Conservation (phyloP, 2,329 filamentous ascomycete genomes). For the Aspergillus sp. region DNA sequence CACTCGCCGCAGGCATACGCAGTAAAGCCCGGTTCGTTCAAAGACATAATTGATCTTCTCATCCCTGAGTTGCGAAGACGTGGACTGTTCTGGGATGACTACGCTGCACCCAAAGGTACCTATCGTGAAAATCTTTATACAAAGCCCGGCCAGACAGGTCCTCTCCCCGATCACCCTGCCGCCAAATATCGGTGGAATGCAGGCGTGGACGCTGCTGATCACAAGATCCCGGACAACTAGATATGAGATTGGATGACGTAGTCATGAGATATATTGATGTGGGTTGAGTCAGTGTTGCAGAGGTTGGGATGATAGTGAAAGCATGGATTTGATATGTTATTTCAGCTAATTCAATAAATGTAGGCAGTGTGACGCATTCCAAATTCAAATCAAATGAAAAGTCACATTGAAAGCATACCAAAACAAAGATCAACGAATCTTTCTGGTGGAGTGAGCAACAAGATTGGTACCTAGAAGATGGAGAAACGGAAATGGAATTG, state of each 20-base stretch:
- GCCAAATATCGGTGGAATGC: slow-evolving; percentile 38
- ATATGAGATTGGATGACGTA: not conserved
- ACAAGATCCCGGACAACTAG: slow-evolving; percentile 27
- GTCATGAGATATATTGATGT: not conserved
- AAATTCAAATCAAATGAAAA: no score
- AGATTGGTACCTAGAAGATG: no score
- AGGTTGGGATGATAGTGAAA: no score
- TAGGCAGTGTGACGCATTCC: no score
- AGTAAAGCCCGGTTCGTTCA: slow-evolving; percentile 66
- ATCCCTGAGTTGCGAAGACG: slow-evolving; percentile 62
- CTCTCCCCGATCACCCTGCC: slow-evolving; percentile 35
- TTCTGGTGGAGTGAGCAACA: no score
- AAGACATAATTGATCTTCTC: slow-evolving; percentile 65
- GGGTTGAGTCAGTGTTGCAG: not conserved
- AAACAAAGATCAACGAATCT: no score
- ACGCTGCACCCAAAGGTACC: slow-evolving; percentile 36
- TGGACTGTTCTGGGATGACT: slow-evolving; percentile 46
- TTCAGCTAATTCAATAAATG: no score
- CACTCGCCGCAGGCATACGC: slow-evolving; percentile 54
- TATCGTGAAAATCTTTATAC: slow-evolving; percentile 41
- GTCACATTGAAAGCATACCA: no score
- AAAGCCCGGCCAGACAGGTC: slow-evolving; percentile 31
- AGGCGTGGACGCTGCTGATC: slow-evolving; percentile 31
- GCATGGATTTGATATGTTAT: no score
- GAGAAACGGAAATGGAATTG: no score